Evolutionary conservation across 2,329 filamentous ascomycete species (phyloP).

Genomic region (Curvularia lunata): DNA sequence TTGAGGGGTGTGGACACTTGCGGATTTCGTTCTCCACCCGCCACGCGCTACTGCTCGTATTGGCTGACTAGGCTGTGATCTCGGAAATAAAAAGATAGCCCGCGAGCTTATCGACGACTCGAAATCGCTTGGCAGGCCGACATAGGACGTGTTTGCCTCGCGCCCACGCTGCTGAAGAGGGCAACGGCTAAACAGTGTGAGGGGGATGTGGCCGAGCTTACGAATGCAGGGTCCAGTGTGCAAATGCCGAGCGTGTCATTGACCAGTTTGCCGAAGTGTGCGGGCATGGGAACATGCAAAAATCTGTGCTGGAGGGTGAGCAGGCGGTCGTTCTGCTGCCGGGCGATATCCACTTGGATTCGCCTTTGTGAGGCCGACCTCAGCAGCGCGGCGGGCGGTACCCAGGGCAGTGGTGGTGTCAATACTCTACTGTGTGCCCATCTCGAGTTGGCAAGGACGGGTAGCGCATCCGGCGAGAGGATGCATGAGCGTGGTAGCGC

Average conservation of each 20-base stretch:
- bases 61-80: constrained; percentile 10
- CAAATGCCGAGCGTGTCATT: background rate
- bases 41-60: constrained; percentile 4
- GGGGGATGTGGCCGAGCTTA: constrained; percentile 21
- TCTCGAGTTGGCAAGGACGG: constrained; percentile 2
- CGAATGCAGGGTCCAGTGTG: constrained; percentile 30
- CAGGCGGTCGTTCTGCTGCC: background rate
- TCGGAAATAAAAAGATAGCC: constrained; percentile 27
- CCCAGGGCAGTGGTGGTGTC: no score
- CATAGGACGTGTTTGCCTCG: background rate
- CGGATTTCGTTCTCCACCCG: constrained; percentile 19
- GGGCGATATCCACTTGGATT: constrained; percentile 1
- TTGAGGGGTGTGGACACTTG: background rate
- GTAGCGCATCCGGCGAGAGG: constrained; percentile 11
- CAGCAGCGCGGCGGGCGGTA: background rate
- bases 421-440: background rate
- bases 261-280: background rate
- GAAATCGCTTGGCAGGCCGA: constrained; percentile 21
- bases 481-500: constrained; percentile 16
- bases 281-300: background rate
- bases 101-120: constrained; percentile 21
- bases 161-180: constrained; percentile 1
- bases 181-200: constrained; percentile 27
- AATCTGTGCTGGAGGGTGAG: background rate
- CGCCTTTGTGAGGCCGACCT: background rate